Conservation (phyloP, 2,329 filamentous ascomycete species). For the Penicillium psychrosexuale region DNA sequence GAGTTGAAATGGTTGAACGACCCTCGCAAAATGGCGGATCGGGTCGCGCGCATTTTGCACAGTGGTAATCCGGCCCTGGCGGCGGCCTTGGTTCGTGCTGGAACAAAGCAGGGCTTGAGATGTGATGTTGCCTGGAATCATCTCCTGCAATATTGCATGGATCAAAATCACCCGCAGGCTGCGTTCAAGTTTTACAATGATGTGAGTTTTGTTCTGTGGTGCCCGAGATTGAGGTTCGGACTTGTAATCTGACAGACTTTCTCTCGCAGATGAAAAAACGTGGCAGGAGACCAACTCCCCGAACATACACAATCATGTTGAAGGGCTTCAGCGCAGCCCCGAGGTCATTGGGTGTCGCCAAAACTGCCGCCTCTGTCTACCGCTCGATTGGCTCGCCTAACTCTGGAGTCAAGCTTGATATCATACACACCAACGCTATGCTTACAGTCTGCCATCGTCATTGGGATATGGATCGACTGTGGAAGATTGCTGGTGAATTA, state of each 20-base stretch:
- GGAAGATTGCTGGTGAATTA: slow-evolving; percentile 69
- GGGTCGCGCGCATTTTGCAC: slow-evolving; percentile 60
- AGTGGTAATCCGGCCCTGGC: slow-evolving; percentile 65
- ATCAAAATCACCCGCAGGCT: slow-evolving; percentile 56
- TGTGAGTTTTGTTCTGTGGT: slow-evolving; percentile 46
- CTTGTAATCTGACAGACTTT: slow-evolving; percentile 8
- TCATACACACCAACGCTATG: slow-evolving; percentile 85
- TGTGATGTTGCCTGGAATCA: slow-evolving; percentile 85
- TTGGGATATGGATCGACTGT: slow-evolving; percentile 74
- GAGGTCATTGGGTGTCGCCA: slow-evolving; percentile 53
- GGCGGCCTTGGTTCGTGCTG: slow-evolving; percentile 62
- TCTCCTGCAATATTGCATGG: slow-evolving; percentile 69
- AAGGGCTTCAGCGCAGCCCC: slow-evolving; percentile 65
- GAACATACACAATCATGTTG: slow-evolving; percentile 82
- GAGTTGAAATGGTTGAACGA: slow-evolving; percentile 66
- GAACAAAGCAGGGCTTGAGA: slow-evolving; percentile 59
- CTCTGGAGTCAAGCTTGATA: slow-evolving; percentile 65
- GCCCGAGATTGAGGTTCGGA: background rate
- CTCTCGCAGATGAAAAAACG: slow-evolving; percentile 84
- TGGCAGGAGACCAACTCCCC: slow-evolving; percentile 71
- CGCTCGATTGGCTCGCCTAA: slow-evolving; percentile 66
- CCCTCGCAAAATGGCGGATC: slow-evolving; percentile 67
- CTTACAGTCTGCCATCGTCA: slow-evolving; percentile 75
- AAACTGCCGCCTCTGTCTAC: slow-evolving; percentile 72
- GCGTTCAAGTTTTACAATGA: slow-evolving; percentile 89